Percentiles rank a stretch among this genome's conserved stretches.
phyloP scores from a whole-genome alignment of 148 eudicot genomes.

The Amaranthus hypochondriacus region DNA sequence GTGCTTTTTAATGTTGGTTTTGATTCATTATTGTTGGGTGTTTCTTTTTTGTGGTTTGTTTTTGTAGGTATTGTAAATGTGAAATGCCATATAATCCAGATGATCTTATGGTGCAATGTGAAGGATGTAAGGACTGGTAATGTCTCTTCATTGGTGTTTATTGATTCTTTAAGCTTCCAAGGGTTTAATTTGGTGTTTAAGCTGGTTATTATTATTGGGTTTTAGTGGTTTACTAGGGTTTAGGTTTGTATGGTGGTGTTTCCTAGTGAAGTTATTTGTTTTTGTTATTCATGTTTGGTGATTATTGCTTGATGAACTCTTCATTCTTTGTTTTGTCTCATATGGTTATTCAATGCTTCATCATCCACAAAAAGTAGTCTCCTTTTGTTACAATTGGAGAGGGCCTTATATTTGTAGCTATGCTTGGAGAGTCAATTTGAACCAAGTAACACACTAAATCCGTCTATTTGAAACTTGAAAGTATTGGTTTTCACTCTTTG shows the following conservation, averaged over 20 bases:
- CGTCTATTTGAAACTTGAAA: neutral
- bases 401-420: neutral
- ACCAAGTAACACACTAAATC: neutral
- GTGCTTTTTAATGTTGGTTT: neutral
- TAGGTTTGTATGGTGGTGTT: neutral
- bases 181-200: neutral
- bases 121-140: conserved; percentile 85
- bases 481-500: neutral
- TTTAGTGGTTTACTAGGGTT: neutral
- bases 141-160: conserved; percentile 8
- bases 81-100: conserved; percentile 97
- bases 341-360: conserved; percentile 1
- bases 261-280: neutral
- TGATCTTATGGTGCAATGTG: conserved; percentile 89
- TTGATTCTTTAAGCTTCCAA: neutral
- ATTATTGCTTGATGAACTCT: neutral
- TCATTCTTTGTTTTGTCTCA: neutral
- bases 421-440: neutral
- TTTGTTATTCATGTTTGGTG: neutral
- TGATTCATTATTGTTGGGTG: conserved; percentile 10
- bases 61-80: conserved; percentile 82
- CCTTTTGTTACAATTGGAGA: neutral
- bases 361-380: conserved; percentile 2
- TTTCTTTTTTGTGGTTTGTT: conserved; percentile 11
- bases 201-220: neutral